Conservation (phyloP, 768 basidiomycete species). For the Leccinum disarticulatum region DNA sequence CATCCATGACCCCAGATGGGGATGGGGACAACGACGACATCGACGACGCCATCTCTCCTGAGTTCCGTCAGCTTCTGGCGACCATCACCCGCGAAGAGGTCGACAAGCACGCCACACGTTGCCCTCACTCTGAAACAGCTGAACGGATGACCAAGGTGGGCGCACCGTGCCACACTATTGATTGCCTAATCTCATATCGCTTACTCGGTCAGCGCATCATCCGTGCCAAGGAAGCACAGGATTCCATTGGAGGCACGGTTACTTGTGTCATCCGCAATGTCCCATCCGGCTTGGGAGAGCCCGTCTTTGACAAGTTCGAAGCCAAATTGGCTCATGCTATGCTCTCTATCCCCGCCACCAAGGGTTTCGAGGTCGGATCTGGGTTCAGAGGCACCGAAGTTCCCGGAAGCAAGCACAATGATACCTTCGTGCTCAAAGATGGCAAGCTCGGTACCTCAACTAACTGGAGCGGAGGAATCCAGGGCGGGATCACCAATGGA, state of each 20-base stretch:
- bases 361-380: conserved; percentile 96
- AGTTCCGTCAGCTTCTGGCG: conserved; percentile 77
- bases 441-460: conserved; percentile 81
- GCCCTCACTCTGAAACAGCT: conserved; percentile 87
- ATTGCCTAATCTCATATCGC: conserved; percentile 37
- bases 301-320: conserved; percentile 98
- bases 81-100: conserved; percentile 85
- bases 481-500: conserved; percentile 97
- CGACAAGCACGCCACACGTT: conserved; percentile 83
- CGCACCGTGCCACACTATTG: conserved; percentile 2
- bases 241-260: conserved; percentile 98
- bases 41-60: conserved; percentile 76
- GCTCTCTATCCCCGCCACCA: conserved; percentile 98
- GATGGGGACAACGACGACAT: conserved; percentile 61
- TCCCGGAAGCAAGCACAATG: conserved; percentile 92
- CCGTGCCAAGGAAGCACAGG: conserved; percentile 83
- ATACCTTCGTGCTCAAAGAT: conserved; percentile 70
- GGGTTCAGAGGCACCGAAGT: conserved; percentile 95
- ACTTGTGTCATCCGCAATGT: conserved; percentile 93
- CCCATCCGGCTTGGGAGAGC: conserved; percentile 92
- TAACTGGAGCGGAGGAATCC: conserved; percentile 97
- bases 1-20: conserved; percentile 41
- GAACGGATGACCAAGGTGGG: conserved; percentile 85
- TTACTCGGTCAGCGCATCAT: conserved; percentile 71
- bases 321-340: conserved; percentile 95